A percentile compares a stretch with the other conserved stretches of the same genome.
phyloP scores from a whole-genome alignment of 2,329 filamentous ascomycete species.

The Arthrobotrys sphaeroides region DNA sequence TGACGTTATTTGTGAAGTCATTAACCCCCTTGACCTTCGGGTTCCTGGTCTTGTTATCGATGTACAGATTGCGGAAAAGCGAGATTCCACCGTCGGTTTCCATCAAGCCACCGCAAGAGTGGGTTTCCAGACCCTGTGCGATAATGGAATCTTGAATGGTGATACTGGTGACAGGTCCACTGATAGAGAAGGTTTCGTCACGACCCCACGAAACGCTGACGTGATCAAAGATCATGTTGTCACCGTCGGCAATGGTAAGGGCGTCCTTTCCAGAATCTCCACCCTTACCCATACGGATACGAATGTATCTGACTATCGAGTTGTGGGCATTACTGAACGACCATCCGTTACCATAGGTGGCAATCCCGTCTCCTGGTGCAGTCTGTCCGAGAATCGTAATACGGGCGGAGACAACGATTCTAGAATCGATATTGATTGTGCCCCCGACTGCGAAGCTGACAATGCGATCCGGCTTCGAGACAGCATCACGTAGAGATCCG shows the following conservation, averaged over 20 bases:
- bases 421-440: slow-evolving; percentile 64
- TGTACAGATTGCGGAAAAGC: slow-evolving; percentile 68
- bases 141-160: slow-evolving; percentile 68
- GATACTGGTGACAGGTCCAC: slow-evolving; percentile 63
- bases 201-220: slow-evolving; percentile 68
- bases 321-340: slow-evolving; percentile 67
- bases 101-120: slow-evolving; percentile 67
- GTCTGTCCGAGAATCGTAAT: slow-evolving; percentile 67
- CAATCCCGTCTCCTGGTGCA: slow-evolving; percentile 65
- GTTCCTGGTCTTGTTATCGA: slow-evolving; percentile 69
- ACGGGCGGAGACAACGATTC: slow-evolving; percentile 64
- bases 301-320: slow-evolving; percentile 68
- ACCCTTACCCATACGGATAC: slow-evolving; percentile 67
- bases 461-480: slow-evolving; percentile 65
- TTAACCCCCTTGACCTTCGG: slow-evolving; percentile 69
- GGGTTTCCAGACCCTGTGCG: slow-evolving; percentile 67
- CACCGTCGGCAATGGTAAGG: slow-evolving; percentile 66
- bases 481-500: slow-evolving; percentile 66
- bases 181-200: slow-evolving; percentile 68
- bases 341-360: slow-evolving; percentile 68
- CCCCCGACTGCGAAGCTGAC: slow-evolving; percentile 66
- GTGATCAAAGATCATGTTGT: slow-evolving; percentile 69
- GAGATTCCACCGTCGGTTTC: slow-evolving; percentile 66
- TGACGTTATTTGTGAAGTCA: slow-evolving; percentile 64
- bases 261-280: slow-evolving; percentile 68